Evolutionary conservation across 2,329 filamentous ascomycete species (phyloP).

Genomic region (Aspergillus costaricaensis): DNA sequence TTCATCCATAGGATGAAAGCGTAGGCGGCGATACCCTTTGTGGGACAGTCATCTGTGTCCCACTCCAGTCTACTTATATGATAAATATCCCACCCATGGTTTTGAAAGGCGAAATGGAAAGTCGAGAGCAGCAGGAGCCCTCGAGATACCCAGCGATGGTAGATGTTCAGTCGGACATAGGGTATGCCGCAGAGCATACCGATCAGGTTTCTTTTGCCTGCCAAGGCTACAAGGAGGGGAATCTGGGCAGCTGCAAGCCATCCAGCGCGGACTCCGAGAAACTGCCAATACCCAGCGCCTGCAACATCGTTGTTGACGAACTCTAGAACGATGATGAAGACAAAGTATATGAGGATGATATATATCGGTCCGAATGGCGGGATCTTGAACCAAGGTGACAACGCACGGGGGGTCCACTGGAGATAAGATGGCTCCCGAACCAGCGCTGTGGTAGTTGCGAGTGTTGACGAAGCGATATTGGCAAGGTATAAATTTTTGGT

Average conservation of each 20-base stretch:
- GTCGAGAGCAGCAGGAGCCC: background rate
- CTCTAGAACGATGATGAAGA: background rate
- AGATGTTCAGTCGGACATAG: background rate
- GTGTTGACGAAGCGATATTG: background rate
- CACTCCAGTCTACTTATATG: background rate
- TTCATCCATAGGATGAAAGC: slow-evolving; percentile 4
- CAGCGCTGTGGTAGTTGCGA: background rate
- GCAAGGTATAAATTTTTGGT: background rate
- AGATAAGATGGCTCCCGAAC: background rate
- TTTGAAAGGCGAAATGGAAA: background rate
- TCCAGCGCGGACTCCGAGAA: background rate
- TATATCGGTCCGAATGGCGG: background rate
- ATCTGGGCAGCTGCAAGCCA: slow-evolving; percentile 1
- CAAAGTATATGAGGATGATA: background rate
- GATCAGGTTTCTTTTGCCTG: background rate
- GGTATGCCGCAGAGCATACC: background rate
- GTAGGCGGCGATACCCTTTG: background rate
- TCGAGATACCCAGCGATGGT: background rate
- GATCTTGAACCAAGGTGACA: background rate
- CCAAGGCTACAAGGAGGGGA: background rate
- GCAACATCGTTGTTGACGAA: background rate
- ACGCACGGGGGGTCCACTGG: background rate
- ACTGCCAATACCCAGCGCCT: background rate
- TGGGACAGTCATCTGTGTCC: slow-evolving; percentile 1
- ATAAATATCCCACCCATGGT: background rate